These are phyloP conservation scores for Cercospora sp. DNA, from an alignment of 2,329 filamentous ascomycete species.

Conservation along the genomic window DNA sequence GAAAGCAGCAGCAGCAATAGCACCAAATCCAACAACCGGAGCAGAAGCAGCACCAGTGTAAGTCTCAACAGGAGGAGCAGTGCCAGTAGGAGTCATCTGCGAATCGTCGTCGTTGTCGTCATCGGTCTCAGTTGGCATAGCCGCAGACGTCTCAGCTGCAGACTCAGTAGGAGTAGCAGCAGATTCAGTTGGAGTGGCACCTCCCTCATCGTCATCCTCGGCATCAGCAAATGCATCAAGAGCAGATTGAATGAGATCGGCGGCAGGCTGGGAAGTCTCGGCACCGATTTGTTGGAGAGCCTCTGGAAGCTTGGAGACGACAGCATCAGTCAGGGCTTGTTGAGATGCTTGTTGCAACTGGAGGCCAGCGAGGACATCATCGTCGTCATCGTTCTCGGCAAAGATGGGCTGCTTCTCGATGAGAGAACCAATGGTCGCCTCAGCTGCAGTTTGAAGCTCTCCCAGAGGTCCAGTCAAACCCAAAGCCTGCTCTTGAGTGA, in stretches of 20 bases:
- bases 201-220: not conserved
- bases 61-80: not conserved
- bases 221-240: not conserved
- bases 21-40: not conserved
- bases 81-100: not conserved
- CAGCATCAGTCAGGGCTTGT: not conserved
- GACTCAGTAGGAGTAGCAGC: not conserved
- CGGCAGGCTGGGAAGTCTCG: not conserved
- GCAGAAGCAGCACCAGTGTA: not conserved
- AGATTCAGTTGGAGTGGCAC: not conserved
- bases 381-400: not conserved
- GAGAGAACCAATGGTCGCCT: not conserved
- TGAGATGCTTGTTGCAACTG: not conserved
- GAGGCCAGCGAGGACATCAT: not conserved
- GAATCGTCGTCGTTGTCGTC: not conserved
- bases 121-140: not conserved
- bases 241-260: not conserved
- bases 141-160: not conserved
- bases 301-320: not conserved
- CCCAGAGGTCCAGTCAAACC: not conserved
- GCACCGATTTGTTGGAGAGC: not conserved
- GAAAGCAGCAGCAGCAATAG: not conserved
- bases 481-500: not conserved
- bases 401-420: not conserved
- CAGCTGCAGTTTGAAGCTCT: not conserved